Evolutionary conservation across 2,329 filamentous ascomycete species (phyloP).

Genomic region (Fusarium equiseti): DNA sequence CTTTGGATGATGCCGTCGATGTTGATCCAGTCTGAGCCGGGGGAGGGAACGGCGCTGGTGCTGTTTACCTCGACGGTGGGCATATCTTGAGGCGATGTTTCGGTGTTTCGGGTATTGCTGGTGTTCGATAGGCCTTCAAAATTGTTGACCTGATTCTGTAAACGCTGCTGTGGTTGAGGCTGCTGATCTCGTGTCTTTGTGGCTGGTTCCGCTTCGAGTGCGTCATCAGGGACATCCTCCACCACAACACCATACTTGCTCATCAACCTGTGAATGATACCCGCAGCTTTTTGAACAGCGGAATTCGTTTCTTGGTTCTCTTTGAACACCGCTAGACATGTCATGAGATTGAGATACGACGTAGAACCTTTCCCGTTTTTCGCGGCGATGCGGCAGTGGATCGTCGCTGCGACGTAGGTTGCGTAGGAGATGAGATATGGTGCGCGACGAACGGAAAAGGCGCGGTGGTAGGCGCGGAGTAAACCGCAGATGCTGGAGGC

Average conservation of each 20-base stretch:
- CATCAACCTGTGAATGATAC: conserved; percentile 61
- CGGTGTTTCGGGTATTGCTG: background rate
- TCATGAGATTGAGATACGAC: conserved; percentile 55
- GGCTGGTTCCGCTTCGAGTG: conserved; percentile 15
- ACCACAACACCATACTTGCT: conserved; percentile 55
- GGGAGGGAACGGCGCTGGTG: conserved; percentile 12
- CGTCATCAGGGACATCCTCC: conserved; percentile 23
- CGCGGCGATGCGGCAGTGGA: conserved; percentile 64
- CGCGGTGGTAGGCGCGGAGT: conserved; percentile 58
- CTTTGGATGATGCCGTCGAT: conserved; percentile 55
- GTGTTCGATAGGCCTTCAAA: background rate
- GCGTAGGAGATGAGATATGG: conserved; percentile 68
- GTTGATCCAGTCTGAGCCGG: conserved; percentile 47
- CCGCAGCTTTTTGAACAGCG: conserved; percentile 60
- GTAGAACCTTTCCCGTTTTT: conserved; percentile 56
- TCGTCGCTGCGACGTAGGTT: conserved; percentile 66
- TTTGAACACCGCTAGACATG: conserved; percentile 60
- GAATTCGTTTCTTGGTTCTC: conserved; percentile 65
- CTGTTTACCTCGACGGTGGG: background rate
- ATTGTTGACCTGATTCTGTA: background rate
- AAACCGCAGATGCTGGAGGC: conserved; percentile 60
- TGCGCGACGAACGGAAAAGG: conserved; percentile 60
- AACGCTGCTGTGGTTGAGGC: conserved; percentile 3
- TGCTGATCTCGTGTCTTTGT: conserved; percentile 7
- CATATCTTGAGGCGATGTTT: background rate